Evolutionary conservation across 2,329 filamentous ascomycete genomes (phyloP), one percentile per base, ranked within the genome.

Genomic region (Lanzia echinophila): DNA sequence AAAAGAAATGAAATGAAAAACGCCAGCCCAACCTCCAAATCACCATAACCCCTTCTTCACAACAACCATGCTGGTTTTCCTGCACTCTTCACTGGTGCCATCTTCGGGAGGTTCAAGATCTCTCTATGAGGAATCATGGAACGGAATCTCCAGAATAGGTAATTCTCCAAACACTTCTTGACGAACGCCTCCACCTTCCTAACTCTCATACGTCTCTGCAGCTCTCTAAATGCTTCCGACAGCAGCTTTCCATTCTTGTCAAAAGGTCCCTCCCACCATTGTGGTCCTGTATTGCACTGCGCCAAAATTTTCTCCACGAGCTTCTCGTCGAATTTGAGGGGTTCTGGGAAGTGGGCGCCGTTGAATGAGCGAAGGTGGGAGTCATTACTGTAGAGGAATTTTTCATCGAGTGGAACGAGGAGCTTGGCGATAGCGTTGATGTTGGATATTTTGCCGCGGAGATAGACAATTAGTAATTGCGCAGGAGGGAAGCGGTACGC

Each of bases 141-240:
- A 28, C 8, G 24, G 2, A 53, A 15, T 32, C 50, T 53, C 50
- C 44, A 53, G 22, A 20, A 42, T 20, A 42, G 32, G 13, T 48
- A 53, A 42, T 53, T 53, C 24, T 53, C 50, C 19, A 53, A 11
- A 7, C 13, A 15, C 28, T 53, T 48, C 24, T 31, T 19, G 0
- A 48, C 44, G 10, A 42, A 11, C 1, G 3, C 17, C 36, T 33
- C 3, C 13, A 44, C 50, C 44, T 42, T 53, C 11, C 19, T 2
- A 1, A 48, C 2, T 13, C 31, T 6, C 36, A 41, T 34, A 1
- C 24, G 22, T 15, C 34, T n/a, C 28, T 48, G 19, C 17, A 53
- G 8, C 1, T 2, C 3, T 2, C 33, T 22, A 12, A 41, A 48
- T n/a, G 15, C 19, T 11, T 15, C 20, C 0, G 50, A 44, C 2